Conservation (phyloP, 1,284 basidiomycete species). For the Exobasidium rhododendri region DNA sequence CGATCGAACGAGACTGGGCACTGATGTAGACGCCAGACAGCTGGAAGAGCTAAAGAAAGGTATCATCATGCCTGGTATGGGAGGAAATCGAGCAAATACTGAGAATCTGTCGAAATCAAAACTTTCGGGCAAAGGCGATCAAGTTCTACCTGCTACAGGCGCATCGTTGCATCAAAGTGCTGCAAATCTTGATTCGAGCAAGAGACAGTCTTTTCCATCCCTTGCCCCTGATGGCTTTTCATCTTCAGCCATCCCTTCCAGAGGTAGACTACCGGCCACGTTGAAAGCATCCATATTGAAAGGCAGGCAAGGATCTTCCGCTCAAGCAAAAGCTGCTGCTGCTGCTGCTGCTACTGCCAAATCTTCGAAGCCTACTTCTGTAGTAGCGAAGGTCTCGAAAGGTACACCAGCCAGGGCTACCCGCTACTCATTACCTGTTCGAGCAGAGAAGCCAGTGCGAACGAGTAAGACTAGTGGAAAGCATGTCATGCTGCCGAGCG, state of each 20-base stretch:
- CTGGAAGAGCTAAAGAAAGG: constrained; percentile 32
- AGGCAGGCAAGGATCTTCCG: not conserved
- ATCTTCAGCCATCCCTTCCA: not conserved
- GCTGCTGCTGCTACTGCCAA: not conserved
- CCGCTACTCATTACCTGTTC: constrained; percentile 51
- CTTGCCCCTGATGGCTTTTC: not conserved
- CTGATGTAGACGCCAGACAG: constrained; percentile 19
- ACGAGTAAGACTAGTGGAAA: constrained; percentile 88
- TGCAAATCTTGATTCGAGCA: not conserved
- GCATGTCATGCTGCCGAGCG: constrained; percentile 84
- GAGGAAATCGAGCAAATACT: constrained; percentile 22
- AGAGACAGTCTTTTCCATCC: not conserved
- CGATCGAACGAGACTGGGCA: constrained; percentile 30
- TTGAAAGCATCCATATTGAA: constrained; percentile 16
- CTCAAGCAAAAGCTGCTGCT: not conserved
- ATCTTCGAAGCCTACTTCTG: not conserved
- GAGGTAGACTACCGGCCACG: constrained; percentile 2
- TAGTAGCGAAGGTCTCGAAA: constrained; percentile 32
- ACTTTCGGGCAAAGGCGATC: not conserved
- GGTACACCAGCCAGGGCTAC: constrained; percentile 49
- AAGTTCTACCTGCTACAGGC: not conserved
- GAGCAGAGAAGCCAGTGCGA: constrained; percentile 61
- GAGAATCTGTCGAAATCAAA: constrained; percentile 10
- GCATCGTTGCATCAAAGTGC: not conserved
- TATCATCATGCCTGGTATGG: constrained; percentile 35